These are phyloP conservation scores for Trichomonascus vanleenenianus DNA, from an alignment of 805 yeast species.

Conservation along the genomic window DNA sequence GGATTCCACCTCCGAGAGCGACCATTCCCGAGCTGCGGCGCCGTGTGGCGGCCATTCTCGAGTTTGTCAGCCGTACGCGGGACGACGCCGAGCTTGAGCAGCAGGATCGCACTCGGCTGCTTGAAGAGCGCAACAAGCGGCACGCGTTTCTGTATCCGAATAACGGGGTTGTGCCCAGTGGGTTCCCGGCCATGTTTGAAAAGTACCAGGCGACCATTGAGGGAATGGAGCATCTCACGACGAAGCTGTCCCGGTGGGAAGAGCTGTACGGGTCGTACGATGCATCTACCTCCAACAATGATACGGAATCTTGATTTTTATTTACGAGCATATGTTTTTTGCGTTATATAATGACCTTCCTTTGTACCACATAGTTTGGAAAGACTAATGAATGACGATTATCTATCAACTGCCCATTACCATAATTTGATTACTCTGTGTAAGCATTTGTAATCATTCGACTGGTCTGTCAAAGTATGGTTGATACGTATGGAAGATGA, in stretches of 20 bases:
- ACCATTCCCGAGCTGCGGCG: conserved; percentile 78
- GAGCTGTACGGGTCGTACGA: conserved; percentile 50
- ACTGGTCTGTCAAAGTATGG: too few relatives aligned
- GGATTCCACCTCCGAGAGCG: conserved; percentile 69
- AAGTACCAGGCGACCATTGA: conserved; percentile 53
- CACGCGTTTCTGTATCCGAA: conserved; percentile 17
- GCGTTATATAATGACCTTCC: too few relatives aligned
- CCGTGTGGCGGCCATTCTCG: conserved; percentile 82
- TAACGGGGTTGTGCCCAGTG: conserved; percentile 8
- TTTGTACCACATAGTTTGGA: too few relatives aligned
- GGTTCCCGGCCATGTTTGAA: conserved; percentile 36
- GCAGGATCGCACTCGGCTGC: conserved; percentile 43
- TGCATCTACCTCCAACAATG: neutral
- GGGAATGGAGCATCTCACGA: conserved; percentile 66
- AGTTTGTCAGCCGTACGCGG: conserved; percentile 83
- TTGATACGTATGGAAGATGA: too few relatives aligned
- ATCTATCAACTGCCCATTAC: too few relatives aligned
- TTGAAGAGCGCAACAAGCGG: conserved; percentile 29
- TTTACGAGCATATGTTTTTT: neutral
- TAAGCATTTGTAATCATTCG: too few relatives aligned
- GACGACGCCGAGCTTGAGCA: conserved; percentile 72
- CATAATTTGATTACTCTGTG: too few relatives aligned
- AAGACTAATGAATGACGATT: too few relatives aligned
- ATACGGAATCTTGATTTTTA: neutral
- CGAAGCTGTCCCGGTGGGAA: conserved; percentile 72